Evolutionary conservation across 306 rosid species (phyloP), one percentile per base, ranked within the genome.

Genomic region (Ziziphus jujuba): DNA sequence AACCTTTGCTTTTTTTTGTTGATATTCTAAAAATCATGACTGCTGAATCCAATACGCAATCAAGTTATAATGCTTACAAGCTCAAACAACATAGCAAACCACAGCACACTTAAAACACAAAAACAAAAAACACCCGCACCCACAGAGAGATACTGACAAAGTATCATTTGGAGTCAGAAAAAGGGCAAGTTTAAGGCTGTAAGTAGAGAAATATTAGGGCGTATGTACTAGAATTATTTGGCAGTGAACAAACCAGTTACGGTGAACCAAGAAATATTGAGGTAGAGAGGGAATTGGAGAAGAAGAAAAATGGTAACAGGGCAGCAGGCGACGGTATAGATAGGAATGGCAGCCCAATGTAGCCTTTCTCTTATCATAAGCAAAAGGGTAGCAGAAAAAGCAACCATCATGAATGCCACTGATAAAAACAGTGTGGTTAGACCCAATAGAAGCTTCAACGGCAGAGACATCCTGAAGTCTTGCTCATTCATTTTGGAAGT

Each of bases 241-340:
- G 50, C 35, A 19, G 22, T 16, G 19, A 63, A 12, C 48, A 55
- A 17, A 40, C 56, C 77, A 4, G 58, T 48, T 0, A 34, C 0
- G 10, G 59, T 72, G 48, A 64, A 72, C 77, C 71, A 63, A 22
- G 65, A 47, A 45, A 67, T 67, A 45, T 72, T 72, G n/a, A 16
- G 13, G 45, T 65, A 73, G 34, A 73, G 65, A 49, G 67, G 77
- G 9, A 65, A 52, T 35, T 65, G 66, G 7, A 73, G 60, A 20
- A 24, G 4, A 19, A 65, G 53, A 40, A 73, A 65, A 23, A 48
- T 5, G 13, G 77, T 40, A 23, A 65, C 72, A 1, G 77, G 77
- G 13, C 21, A 48, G 35, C 59, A 57, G n/a, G 72, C 71, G 11
- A 65, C 2, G 0, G 60, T 36, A 13, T 65, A 57, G 24, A 73